Percentiles rank a stretch among this genome's conserved stretches.
Conservation (phyloP, 352 stramenopile species). For the Globisporangium takayamanum region DNA sequence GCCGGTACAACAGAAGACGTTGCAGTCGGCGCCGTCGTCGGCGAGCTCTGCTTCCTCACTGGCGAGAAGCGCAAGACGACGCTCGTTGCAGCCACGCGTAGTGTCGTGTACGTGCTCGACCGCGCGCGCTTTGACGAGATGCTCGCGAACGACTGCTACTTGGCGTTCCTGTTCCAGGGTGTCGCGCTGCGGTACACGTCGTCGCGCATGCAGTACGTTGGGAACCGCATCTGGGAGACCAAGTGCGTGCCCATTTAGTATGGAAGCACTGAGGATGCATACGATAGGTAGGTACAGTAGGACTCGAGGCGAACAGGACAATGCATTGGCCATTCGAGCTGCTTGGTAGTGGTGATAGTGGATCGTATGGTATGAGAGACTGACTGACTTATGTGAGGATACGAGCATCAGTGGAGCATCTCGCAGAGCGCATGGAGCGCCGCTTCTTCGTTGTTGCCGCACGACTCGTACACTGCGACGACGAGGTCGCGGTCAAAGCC, state of each 20-base stretch:
- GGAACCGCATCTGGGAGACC: constrained; percentile 82
- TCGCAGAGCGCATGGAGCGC: constrained; percentile 50
- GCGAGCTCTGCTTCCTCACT: constrained; percentile 72
- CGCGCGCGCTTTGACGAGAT: constrained; percentile 55
- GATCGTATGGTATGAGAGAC: too few relatives aligned
- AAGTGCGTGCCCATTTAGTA: constrained; percentile 69
- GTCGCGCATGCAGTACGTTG: constrained; percentile 70
- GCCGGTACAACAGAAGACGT: constrained; percentile 71
- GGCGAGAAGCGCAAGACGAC: constrained; percentile 81
- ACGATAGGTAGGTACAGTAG: neutral
- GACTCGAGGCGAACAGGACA: too few relatives aligned
- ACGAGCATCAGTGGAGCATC: constrained; percentile 20
- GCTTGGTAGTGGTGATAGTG: too few relatives aligned
- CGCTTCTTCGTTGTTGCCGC: constrained; percentile 41
- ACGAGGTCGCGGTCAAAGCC: constrained; percentile 53
- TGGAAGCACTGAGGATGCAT: too few relatives aligned
- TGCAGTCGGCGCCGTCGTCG: constrained; percentile 61
- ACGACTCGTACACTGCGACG: constrained; percentile 52
- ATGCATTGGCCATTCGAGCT: too few relatives aligned
- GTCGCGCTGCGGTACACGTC: constrained; percentile 74
- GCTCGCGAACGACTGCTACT: constrained; percentile 45
- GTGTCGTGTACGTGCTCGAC: constrained; percentile 66
- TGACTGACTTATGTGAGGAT: too few relatives aligned
- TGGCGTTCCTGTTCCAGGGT: constrained; percentile 72
- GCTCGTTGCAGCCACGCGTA: constrained; percentile 43